These are phyloP conservation scores for Saccharomyces mikatae DNA, from an alignment of 805 yeast species.

Conservation along the genomic window DNA sequence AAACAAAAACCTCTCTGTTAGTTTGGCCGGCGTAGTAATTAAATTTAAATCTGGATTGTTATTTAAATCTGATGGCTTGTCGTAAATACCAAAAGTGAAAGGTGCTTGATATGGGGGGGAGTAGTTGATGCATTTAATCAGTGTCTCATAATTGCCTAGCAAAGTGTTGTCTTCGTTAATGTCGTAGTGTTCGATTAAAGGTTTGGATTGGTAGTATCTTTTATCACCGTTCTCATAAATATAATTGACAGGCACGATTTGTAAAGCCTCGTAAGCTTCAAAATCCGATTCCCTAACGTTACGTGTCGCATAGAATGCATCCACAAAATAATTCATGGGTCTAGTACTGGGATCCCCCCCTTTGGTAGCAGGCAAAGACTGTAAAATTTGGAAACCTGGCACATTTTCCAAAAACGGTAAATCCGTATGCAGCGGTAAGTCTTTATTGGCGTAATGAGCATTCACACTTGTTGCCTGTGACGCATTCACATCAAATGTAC, in stretches of 20 bases:
- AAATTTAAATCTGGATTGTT: conserved; percentile 14
- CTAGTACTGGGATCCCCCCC: conserved; percentile 37
- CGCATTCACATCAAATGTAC: conserved; percentile 54
- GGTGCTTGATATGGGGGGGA: conserved; percentile 85
- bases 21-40: conserved; percentile 30
- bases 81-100: conserved; percentile 48
- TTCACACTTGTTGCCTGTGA: conserved; percentile 46
- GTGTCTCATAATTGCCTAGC: conserved; percentile 22
- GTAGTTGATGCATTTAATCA: conserved; percentile 55
- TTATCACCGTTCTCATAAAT: conserved; percentile 58
- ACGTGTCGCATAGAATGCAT: conserved; percentile 58
- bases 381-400: conserved; percentile 69
- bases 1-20: conserved; percentile 37
- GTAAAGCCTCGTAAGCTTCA: conserved; percentile 54
- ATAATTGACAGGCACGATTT: conserved; percentile 56
- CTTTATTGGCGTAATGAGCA: conserved; percentile 58
- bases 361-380: conserved; percentile 43
- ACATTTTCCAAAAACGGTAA: conserved; percentile 70
- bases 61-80: conserved; percentile 19
- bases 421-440: conserved; percentile 72
- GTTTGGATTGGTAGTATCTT: conserved; percentile 54
- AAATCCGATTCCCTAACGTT: conserved; percentile 49
- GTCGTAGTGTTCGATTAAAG: conserved; percentile 52
- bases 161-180: conserved; percentile 27
- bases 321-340: conserved; percentile 64